These are phyloP conservation scores for Trypanosoma platydactyli DNA, from an alignment of 208 protist species.

Conservation along the genomic window DNA sequence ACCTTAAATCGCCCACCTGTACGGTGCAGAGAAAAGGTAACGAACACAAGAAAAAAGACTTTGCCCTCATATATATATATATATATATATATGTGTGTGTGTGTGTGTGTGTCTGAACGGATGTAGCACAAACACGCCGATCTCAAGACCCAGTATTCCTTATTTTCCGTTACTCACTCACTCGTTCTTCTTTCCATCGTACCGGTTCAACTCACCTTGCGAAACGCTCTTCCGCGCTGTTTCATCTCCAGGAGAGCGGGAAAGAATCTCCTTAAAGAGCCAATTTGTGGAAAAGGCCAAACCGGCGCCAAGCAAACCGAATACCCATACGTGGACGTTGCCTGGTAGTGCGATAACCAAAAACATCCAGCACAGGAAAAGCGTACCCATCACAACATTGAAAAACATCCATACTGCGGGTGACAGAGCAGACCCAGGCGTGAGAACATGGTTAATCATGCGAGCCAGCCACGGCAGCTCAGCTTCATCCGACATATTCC, in stretches of 20 bases:
- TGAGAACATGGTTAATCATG: constrained; percentile 82
- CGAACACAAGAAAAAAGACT: neutral
- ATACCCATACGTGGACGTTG: constrained; percentile 86
- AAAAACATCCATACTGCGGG: constrained; percentile 78
- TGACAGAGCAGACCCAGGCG: constrained; percentile 83
- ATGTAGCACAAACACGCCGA: neutral
- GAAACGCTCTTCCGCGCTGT: constrained; percentile 34
- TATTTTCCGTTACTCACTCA: constrained; percentile 7
- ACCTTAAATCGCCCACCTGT: too few species aligned
- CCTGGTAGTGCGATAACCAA: constrained; percentile 75
- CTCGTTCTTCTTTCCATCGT: constrained; percentile 28
- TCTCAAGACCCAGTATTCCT: constrained; percentile 8
- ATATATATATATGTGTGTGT: neutral
- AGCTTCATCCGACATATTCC: constrained; percentile 27
- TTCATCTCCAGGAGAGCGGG: constrained; percentile 52
- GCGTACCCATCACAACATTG: constrained; percentile 75
- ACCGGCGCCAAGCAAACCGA: constrained; percentile 80
- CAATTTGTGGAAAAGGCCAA: constrained; percentile 85
- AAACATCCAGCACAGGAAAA: constrained; percentile 73
- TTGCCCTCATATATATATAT: constrained; percentile 1
- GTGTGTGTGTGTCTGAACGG: neutral
- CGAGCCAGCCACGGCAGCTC: constrained; percentile 63
- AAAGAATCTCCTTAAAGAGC: constrained; percentile 85
- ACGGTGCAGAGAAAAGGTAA: neutral
- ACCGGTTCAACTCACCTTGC: constrained; percentile 5